Percentiles rank a stretch among this genome's conserved stretches.
Conservation (phyloP, 2,329 filamentous ascomycete genomes). For the Ceratocystis lukuohia region DNA sequence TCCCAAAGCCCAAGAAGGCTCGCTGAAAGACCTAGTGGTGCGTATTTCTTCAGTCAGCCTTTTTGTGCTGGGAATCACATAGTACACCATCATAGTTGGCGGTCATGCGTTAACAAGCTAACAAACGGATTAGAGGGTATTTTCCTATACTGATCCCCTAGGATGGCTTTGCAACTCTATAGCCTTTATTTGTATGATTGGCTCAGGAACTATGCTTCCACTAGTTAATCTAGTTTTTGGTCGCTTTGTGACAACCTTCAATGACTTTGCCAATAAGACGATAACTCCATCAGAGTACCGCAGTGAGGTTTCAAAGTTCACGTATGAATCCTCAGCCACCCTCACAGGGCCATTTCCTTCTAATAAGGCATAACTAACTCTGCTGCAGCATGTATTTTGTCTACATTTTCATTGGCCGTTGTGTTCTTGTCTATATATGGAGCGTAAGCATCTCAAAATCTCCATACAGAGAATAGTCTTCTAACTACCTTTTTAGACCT, state of each 20-base stretch:
- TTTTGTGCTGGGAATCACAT: not conserved
- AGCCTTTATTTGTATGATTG: slow-evolving; percentile 29
- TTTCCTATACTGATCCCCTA: slow-evolving; percentile 29
- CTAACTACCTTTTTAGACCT: slow-evolving; percentile 23
- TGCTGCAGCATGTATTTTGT: slow-evolving; percentile 34
- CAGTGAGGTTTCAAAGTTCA: slow-evolving; percentile 34
- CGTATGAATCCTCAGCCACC: slow-evolving; percentile 25
- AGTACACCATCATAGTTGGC: not conserved
- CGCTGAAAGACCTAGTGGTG: not conserved
- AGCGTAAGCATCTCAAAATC: slow-evolving; percentile 29
- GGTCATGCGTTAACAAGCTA: not conserved
- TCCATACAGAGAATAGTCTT: not conserved
- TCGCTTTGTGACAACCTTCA: slow-evolving; percentile 41
- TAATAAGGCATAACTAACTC: too few relatives aligned
- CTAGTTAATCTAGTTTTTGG: slow-evolving; percentile 49
- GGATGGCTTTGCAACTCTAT: slow-evolving; percentile 29
- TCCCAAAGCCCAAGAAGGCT: not conserved
- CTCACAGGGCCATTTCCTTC: not conserved
- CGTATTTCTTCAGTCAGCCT: not conserved
- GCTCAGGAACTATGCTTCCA: slow-evolving; percentile 31
- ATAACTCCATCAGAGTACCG: slow-evolving; percentile 36
- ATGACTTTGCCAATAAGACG: slow-evolving; percentile 37
- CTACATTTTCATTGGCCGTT: slow-evolving; percentile 44
- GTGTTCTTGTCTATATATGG: slow-evolving; percentile 40
- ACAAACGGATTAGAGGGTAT: slow-evolving; percentile 26